Percentiles rank a stretch among this genome's conserved stretches.
Evolutionary conservation across 768 basidiomycete genomes (phyloP).

Genomic region (Lentinula sp.): DNA sequence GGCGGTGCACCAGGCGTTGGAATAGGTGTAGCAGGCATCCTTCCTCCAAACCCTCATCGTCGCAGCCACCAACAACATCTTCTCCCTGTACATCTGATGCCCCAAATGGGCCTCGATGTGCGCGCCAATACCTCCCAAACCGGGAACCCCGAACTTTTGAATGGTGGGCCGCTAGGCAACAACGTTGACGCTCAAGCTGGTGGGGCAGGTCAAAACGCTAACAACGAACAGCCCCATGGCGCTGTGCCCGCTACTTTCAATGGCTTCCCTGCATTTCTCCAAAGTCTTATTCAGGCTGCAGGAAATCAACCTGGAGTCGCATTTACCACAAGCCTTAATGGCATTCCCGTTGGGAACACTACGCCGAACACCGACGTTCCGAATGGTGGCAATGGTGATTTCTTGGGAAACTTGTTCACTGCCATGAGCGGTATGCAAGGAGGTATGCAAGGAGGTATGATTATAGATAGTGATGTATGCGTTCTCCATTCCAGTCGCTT

Average conservation of each 20-base stretch:
- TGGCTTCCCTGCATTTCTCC: background rate
- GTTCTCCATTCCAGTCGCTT: background rate
- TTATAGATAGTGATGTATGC: too few relatives aligned
- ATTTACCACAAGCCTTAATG: background rate
- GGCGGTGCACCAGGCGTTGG: background rate
- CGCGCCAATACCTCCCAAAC: background rate
- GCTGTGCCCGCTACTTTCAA: background rate
- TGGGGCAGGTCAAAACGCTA: background rate
- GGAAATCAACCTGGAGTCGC: background rate
- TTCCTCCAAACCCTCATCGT: background rate
- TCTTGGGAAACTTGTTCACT: constrained; percentile 5
- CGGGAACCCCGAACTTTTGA: background rate
- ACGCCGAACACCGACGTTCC: background rate
- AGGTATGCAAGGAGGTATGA: background rate
- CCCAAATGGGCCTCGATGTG: background rate
- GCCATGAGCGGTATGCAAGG: background rate
- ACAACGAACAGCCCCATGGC: background rate
- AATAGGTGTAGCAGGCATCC: background rate
- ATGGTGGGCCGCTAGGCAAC: background rate
- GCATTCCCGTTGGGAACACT: background rate
- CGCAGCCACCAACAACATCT: background rate
- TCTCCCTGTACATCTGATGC: background rate
- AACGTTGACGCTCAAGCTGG: background rate
- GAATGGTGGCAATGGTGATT: background rate
- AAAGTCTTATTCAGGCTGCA: background rate